Percentiles rank a stretch among this genome's conserved stretches.
Conservation (phyloP, 768 basidiomycete genomes). For the Bullera alba region DNA sequence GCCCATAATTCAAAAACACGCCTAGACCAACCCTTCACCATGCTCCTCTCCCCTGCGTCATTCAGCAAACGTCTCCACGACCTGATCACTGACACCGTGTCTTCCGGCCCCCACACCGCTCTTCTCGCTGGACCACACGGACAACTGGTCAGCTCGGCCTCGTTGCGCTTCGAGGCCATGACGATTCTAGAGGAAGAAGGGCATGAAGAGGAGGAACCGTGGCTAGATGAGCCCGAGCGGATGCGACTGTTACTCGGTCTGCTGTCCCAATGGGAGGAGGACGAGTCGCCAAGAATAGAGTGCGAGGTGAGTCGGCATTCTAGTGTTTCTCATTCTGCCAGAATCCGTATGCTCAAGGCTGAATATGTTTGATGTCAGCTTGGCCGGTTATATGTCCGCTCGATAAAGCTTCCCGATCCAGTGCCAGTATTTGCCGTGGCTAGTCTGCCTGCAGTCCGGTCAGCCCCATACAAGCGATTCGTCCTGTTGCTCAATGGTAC, state of each 20-base stretch:
- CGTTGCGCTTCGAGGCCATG: conserved; percentile 7
- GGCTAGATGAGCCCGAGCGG: conserved; percentile 32
- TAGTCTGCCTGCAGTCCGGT: conserved; percentile 13
- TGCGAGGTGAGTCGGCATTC: conserved; percentile 38
- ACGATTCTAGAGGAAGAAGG: conserved; percentile 27
- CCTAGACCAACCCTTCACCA: neutral
- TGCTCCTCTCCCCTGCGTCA: conserved; percentile 19
- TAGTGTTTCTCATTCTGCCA: neutral
- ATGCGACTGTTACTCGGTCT: conserved; percentile 29
- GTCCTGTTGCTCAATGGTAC: conserved; percentile 29
- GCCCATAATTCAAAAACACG: too few relatives aligned
- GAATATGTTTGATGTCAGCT: conserved; percentile 15
- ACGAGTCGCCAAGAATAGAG: conserved; percentile 27
- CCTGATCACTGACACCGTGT: neutral
- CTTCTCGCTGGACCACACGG: conserved; percentile 31
- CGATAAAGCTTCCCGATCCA: conserved; percentile 14
- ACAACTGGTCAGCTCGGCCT: conserved; percentile 20
- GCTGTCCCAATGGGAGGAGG: conserved; percentile 32
- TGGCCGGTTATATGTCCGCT: conserved; percentile 19
- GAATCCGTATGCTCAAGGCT: neutral
- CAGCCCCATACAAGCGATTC: conserved; percentile 8
- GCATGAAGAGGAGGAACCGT: conserved; percentile 31
- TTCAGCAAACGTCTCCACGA: conserved; percentile 11
- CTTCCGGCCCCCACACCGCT: conserved; percentile 24
- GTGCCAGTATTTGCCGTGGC: conserved; percentile 2